Conservation (phyloP, 768 basidiomycete genomes). For the Lactarius hatsudake region DNA sequence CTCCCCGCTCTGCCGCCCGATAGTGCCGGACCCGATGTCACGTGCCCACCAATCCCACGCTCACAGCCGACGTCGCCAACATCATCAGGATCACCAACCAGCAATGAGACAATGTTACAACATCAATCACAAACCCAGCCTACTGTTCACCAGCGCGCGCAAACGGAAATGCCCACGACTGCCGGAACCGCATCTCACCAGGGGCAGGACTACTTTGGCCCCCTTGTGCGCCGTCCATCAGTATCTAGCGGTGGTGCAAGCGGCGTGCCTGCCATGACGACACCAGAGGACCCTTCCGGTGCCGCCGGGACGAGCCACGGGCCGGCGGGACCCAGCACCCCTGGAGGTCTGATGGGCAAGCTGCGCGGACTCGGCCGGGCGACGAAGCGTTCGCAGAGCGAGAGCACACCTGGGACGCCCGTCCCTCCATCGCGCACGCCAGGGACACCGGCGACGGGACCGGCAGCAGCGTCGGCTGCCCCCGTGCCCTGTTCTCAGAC, state of each 20-base stretch:
- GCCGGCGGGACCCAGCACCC: conserved; percentile 25
- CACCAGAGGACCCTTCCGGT: conserved; percentile 44
- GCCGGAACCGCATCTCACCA: neutral
- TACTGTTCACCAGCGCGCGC: conserved; percentile 4
- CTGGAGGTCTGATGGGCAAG: conserved; percentile 68
- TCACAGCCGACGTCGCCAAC: conserved; percentile 27
- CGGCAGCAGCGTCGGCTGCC: neutral
- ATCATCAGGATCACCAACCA: neutral
- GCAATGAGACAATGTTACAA: conserved; percentile 3
- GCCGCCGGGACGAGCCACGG: neutral
- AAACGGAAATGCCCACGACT: neutral
- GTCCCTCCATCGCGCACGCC: neutral
- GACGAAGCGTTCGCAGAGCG: conserved; percentile 38
- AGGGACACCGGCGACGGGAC: neutral
- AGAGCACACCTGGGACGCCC: conserved; percentile 28
- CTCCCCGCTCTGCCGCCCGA: conserved; percentile 64
- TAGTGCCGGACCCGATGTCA: conserved; percentile 27
- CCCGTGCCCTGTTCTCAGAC: neutral
- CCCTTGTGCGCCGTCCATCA: conserved; percentile 46
- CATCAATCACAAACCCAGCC: neutral
- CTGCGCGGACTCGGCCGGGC: conserved; percentile 72
- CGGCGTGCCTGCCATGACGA: conserved; percentile 34
- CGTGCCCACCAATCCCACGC: neutral
- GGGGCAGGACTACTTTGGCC: conserved; percentile 54
- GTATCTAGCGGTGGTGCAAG: conserved; percentile 39